Conservation (phyloP, 495 filamentous ascomycete genomes). For the Apiosordaria backusii region DNA sequence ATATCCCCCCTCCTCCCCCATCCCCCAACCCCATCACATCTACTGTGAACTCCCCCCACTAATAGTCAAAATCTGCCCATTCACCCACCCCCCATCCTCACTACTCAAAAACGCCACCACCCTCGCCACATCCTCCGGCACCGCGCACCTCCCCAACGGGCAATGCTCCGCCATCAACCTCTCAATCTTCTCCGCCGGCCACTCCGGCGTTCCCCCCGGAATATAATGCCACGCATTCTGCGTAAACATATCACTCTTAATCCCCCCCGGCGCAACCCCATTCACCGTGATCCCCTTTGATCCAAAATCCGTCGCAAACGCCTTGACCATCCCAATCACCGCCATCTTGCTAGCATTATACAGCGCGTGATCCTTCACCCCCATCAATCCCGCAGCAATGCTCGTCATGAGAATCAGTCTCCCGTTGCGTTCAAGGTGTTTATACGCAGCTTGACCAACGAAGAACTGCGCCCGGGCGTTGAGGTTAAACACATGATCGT, state of each 20-base stretch:
- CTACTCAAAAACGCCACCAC: constrained; percentile 55
- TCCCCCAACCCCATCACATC: not conserved
- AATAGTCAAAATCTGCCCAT: constrained; percentile 33
- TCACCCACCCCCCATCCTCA: constrained; percentile 59
- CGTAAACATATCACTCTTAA: constrained; percentile 77
- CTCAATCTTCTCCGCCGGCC: constrained; percentile 34
- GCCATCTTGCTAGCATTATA: constrained; percentile 77
- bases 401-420: constrained; percentile 61
- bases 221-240: constrained; percentile 64
- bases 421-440: constrained; percentile 63
- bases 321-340: constrained; percentile 73
- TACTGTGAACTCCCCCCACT: not conserved
- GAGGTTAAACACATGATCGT: constrained; percentile 71
- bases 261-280: constrained; percentile 69
- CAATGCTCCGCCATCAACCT: constrained; percentile 35
- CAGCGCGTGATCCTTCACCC: constrained; percentile 67
- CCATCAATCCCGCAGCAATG: constrained; percentile 51
- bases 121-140: constrained; percentile 55
- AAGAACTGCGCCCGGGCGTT: constrained; percentile 81
- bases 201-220: constrained; percentile 39
- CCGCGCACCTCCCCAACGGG: constrained; percentile 39
- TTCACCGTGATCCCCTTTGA: constrained; percentile 72
- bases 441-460: constrained; percentile 72
- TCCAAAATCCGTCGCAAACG: constrained; percentile 70
- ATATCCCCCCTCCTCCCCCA: no score